These are phyloP conservation scores for Scorias spongiosa DNA, from an alignment of 2,329 filamentous ascomycete genomes.

Conservation along the genomic window DNA sequence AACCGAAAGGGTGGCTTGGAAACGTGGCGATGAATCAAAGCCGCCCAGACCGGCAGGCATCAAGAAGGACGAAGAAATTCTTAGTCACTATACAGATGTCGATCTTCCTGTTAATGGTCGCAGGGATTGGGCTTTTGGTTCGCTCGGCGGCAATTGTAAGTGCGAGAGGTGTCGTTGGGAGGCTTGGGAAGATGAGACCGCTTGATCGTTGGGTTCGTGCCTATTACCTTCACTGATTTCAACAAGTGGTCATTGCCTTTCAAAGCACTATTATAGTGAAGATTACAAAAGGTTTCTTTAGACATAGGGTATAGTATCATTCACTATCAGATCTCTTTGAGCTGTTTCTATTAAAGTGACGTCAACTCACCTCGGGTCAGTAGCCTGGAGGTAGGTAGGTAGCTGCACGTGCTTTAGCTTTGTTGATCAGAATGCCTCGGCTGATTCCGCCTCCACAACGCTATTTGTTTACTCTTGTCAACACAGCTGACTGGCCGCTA, in stretches of 20 bases:
- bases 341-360: too few species aligned
- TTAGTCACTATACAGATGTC: slow-evolving; percentile 92
- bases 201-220: neutral
- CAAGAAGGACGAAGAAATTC: slow-evolving; percentile 63
- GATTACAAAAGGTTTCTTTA: too few species aligned
- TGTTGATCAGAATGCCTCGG: too few species aligned
- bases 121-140: slow-evolving; percentile 77
- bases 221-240: too few species aligned
- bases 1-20: slow-evolving; percentile 40
- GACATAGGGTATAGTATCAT: too few species aligned
- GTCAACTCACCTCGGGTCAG: too few species aligned
- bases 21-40: slow-evolving; percentile 16
- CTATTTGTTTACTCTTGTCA: slow-evolving; percentile 24
- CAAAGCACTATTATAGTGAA: too few species aligned
- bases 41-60: slow-evolving; percentile 41
- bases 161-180: slow-evolving; percentile 72
- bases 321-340: too few species aligned
- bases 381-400: too few species aligned
- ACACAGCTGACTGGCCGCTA: slow-evolving; percentile 21
- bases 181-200: slow-evolving; percentile 15
- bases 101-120: slow-evolving; percentile 61
- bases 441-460: too few species aligned
- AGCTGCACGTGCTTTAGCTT: too few species aligned
- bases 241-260: too few species aligned
- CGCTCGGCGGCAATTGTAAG: slow-evolving; percentile 76